Base-by-base conservation (phyloP, 75 land plant species). In the Pinus taeda region DNA sequence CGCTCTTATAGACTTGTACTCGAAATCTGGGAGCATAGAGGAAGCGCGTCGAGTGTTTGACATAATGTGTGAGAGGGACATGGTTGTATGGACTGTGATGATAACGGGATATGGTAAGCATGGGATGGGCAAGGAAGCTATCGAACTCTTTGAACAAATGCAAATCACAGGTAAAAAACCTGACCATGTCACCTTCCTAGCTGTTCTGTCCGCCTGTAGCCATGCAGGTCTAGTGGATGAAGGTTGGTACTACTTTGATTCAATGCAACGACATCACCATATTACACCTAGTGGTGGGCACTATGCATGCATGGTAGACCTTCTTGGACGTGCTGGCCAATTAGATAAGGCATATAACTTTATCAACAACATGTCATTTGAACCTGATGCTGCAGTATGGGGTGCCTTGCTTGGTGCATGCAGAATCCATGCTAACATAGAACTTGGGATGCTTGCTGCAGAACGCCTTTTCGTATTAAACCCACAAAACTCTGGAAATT, bases 401-500 rank as follows among this genome's bases (percentile, higher is more conserved):
- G 60, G n/a, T 45, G 24, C 57, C 33, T 45, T 80, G 30, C 81
- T 80, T 37, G 39, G 69, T 61, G 81, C 81, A 49, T 80, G 81
- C 57, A 77, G 69, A 36, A 49, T 26, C 24, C 71, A 79, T 60
- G 60, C 57, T 6, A 70, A 76, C 3, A 26, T 79, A 36, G 75
- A 58, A 5, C 45, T 79, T 24, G 80, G 75, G n/a, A 14, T 39
- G 29, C 15, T 59, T 58, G 67, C 20, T 33, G 73, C 73, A 71
- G 21, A 17, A 14, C 45, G 15, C 4, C 21, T 71, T 39, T 39
- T 71, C 30, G 73, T 4, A 3, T 20, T 71, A 42, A 55, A 88
- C 18, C 90, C 90, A 36, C 76, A 74, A 57, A 89, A 90, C 81
- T 85, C 85, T 14, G 53, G 87, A n/a, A 80, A 84, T 8, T 83